phyloP scores from a whole-genome alignment of 2,329 filamentous ascomycete species.

The Paecilomyces dactylethromorphus region DNA sequence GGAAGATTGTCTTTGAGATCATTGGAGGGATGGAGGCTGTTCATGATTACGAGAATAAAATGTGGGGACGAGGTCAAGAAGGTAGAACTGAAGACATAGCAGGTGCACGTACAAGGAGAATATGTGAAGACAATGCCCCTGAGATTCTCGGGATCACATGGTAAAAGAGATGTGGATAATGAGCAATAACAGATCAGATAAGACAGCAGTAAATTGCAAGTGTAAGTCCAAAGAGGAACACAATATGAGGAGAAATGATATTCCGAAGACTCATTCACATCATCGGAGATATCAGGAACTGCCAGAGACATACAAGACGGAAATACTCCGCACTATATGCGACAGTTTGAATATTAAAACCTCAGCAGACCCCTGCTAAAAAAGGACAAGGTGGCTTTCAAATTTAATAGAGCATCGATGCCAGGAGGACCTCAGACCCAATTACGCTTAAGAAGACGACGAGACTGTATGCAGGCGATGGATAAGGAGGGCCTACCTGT shows the following conservation, averaged over 20 bases:
- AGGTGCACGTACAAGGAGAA: not conserved
- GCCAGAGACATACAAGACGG: not conserved
- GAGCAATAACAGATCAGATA: not conserved
- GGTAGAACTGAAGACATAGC: not conserved
- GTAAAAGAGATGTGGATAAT: not conserved
- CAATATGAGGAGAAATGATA: not conserved
- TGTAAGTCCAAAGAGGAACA: not conserved
- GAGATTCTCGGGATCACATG: not conserved
- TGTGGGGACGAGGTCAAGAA: not conserved
- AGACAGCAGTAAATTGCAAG: not conserved
- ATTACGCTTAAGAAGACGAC: not conserved
- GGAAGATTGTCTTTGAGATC: not conserved
- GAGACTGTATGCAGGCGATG: not conserved
- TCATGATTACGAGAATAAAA: not conserved
- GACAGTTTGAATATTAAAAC: not conserved
- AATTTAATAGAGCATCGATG: not conserved
- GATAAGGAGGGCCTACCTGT: slow-evolving; percentile 59
- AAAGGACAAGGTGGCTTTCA: not conserved
- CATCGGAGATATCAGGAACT: not conserved
- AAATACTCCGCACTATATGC: not conserved
- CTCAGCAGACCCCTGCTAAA: not conserved
- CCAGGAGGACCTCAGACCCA: not conserved
- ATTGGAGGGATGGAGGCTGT: not conserved
- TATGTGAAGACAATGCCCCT: not conserved
- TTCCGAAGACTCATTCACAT: not conserved